These are phyloP conservation scores for Strigomonas culicis DNA, from an alignment of 208 protist genomes.

Conservation along the genomic window DNA sequence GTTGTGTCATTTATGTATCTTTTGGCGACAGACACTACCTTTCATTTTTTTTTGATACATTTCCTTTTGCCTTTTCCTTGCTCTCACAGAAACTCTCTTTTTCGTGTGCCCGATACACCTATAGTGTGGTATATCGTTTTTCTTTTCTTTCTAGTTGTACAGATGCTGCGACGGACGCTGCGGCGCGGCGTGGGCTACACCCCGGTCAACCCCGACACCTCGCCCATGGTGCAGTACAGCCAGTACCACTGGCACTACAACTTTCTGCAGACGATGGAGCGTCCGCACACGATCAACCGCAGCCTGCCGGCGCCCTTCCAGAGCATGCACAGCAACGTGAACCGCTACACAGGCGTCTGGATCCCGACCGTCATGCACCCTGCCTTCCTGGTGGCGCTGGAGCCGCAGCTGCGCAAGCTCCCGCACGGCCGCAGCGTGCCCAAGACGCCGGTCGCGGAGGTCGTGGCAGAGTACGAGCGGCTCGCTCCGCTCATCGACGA, in stretches of 20 bases:
- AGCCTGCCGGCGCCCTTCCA: slow-evolving; percentile 63
- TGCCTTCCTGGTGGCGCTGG: slow-evolving; percentile 67
- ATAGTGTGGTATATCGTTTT: not conserved
- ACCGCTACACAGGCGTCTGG: slow-evolving; percentile 86
- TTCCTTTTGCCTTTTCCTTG: not conserved
- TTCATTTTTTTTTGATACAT: not conserved
- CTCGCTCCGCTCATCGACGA: slow-evolving; percentile 69
- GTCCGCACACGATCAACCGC: slow-evolving; percentile 77
- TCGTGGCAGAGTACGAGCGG: slow-evolving; percentile 70
- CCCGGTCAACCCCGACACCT: slow-evolving; percentile 83
- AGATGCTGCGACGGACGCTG: slow-evolving; percentile 56
- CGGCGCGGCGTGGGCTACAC: slow-evolving; percentile 61
- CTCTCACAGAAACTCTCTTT: too few species aligned
- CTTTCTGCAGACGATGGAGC: slow-evolving; percentile 83
- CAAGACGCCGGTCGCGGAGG: slow-evolving; percentile 66
- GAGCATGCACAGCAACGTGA: slow-evolving; percentile 56
- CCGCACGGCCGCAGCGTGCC: slow-evolving; percentile 73
- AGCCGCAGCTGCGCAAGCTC: slow-evolving; percentile 79
- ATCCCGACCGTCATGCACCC: slow-evolving; percentile 79
- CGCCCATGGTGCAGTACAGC: slow-evolving; percentile 85
- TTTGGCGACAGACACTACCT: not conserved
- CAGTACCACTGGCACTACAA: slow-evolving; percentile 91
- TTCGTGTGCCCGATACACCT: not conserved
- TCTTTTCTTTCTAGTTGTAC: not conserved
- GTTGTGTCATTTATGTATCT: not conserved